These are phyloP conservation scores for Bathelium albidoporum DNA, from an alignment of 495 filamentous ascomycete species.

Conservation along the genomic window DNA sequence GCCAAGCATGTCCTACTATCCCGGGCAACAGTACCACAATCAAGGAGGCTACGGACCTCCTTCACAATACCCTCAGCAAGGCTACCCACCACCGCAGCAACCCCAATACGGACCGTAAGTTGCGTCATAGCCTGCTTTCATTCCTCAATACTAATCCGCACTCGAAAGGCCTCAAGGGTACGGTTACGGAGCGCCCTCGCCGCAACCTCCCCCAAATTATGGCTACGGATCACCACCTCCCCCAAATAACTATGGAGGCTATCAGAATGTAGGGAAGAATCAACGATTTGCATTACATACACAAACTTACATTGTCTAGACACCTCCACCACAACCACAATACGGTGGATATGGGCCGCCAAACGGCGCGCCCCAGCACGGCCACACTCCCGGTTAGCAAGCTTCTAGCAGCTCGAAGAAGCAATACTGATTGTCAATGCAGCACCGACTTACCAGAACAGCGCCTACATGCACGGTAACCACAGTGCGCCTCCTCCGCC, in stretches of 20 bases:
- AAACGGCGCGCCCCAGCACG: constrained; percentile 1
- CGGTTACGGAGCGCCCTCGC: constrained; percentile 23
- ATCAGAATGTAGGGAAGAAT: constrained; percentile 1
- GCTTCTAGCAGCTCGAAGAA: not conserved
- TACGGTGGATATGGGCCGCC: constrained; percentile 22
- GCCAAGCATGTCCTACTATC: constrained; percentile 30
- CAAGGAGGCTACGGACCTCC: constrained; percentile 20
- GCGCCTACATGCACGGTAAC: constrained; percentile 44
- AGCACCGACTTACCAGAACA: constrained; percentile 3
- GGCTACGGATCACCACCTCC: constrained; percentile 23
- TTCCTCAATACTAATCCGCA: constrained; percentile 9
- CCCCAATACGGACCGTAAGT: constrained; percentile 18
- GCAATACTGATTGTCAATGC: not conserved
- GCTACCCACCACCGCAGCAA: constrained; percentile 17
- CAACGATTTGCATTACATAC: not conserved
- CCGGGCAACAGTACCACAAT: constrained; percentile 26
- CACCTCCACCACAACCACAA: constrained; percentile 24
- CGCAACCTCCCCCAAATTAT: constrained; percentile 28
- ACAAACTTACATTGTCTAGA: not conserved
- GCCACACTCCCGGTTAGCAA: not conserved
- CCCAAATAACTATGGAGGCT: constrained; percentile 13
- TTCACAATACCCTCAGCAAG: constrained; percentile 19
- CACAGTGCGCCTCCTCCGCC: constrained; percentile 30
- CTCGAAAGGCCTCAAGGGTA: constrained; percentile 19
- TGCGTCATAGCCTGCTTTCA: not conserved